Evolutionary conservation across 139 green algal species (phyloP).

Genomic region (Picochlorum sp.): DNA sequence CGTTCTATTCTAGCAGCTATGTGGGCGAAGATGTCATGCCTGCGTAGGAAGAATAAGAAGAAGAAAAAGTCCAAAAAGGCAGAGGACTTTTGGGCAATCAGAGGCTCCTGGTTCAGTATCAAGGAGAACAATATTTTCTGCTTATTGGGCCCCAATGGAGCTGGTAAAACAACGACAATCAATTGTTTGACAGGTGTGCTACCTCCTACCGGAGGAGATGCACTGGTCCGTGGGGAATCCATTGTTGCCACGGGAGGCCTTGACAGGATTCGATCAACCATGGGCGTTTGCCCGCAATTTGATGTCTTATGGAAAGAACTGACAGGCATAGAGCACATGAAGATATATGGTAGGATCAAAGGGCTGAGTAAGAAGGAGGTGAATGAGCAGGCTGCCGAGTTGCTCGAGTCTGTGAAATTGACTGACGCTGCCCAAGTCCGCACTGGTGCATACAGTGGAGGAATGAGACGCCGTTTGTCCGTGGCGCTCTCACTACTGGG

Average conservation of each 20-base stretch:
- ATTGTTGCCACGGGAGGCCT: slow-evolving; percentile 56
- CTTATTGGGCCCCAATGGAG: slow-evolving; percentile 64
- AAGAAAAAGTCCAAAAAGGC: slow-evolving; percentile 1
- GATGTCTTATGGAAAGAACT: slow-evolving; percentile 91
- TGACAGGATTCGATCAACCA: slow-evolving; percentile 56
- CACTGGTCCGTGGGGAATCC: slow-evolving; percentile 64
- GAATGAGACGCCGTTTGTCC: slow-evolving; percentile 76
- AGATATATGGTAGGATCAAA: slow-evolving; percentile 83
- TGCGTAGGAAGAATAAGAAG: neutral
- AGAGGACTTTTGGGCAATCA: slow-evolving; percentile 66
- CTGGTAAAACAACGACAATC: slow-evolving; percentile 83
- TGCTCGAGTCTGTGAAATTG: slow-evolving; percentile 50
- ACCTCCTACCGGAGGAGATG: slow-evolving; percentile 59
- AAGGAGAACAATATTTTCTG: slow-evolving; percentile 69
- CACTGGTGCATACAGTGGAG: slow-evolving; percentile 54
- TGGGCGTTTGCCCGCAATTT: slow-evolving; percentile 92
- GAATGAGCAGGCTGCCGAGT: neutral
- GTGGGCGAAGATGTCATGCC: neutral
- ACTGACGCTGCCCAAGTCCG: slow-evolving; percentile 13
- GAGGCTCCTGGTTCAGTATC: slow-evolving; percentile 73
- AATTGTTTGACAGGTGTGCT: slow-evolving; percentile 70
- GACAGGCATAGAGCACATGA: slow-evolving; percentile 81
- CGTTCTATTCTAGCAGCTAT: neutral
- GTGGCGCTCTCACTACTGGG: slow-evolving; percentile 88
- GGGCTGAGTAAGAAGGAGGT: slow-evolving; percentile 15